Evolutionary conservation across 2,329 filamentous ascomycete species (phyloP), one percentile per base, ranked within the genome.

Genomic region (Diplodia seriata): DNA sequence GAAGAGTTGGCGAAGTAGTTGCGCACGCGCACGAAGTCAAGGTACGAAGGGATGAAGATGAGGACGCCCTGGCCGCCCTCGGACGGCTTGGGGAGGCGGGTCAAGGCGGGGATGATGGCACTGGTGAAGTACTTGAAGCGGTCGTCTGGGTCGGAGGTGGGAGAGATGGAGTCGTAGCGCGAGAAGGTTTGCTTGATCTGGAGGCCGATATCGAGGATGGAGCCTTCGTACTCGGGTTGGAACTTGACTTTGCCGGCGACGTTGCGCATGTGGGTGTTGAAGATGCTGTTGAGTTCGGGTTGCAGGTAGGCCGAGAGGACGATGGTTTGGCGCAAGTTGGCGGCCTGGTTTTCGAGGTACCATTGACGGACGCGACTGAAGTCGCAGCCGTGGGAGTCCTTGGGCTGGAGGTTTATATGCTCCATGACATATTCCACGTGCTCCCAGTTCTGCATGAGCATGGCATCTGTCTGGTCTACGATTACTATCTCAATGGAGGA

Each of bases 361-460:
- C 93, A 98, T 71, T 85, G 88, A 62, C 94, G 87, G 6, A 98
- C 92, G 20, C 95, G 91, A 72, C 90, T 92, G 77, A 98, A 97
- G 81, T 99, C 95, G 74, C 93, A 97, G 71, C 91, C 94, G 78
- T 97, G 94, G 0, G 92, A 87, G 73, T 97, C 92, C 75, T 90
- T 92, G 47, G 95, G 94, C 74, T 97, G 92, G 26, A 91, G 85
- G 77, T 99, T 99, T 70, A 99, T 86, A 77, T 97, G 92, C 70
- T 92, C 89, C 75, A 98, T 94, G 73, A 97, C 91, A 77, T 91
- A 92, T 77, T 96, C 92, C 69, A 97, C 87, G 76, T 99, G 94
- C 75, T 97, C 93, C 94, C 94, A 98, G 78, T 97, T 98, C 78
- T 99, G 95, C 93, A 97, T 97, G 9, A 97, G 87, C 51, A 97